Evolutionary conservation across 805 yeast species (phyloP), one percentile per base, ranked within the genome.

Genomic region (Wickerhamiella cacticola): DNA sequence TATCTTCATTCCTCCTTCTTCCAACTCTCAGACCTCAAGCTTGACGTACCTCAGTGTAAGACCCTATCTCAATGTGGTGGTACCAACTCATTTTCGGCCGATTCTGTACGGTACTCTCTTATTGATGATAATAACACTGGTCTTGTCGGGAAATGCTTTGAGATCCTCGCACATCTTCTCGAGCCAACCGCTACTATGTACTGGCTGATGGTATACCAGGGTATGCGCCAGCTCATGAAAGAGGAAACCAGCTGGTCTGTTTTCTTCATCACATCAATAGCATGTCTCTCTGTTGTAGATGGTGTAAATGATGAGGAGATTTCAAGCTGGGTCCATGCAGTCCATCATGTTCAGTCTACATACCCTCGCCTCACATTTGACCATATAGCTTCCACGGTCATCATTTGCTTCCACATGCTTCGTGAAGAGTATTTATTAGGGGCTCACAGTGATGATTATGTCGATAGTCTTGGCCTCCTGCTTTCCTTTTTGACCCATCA

Each of bases 361-460:
- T 19, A 21, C 15, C 26, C 28, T 13, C 34, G 45, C 16, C 24
- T 41, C n/a, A 18, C 35, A 6, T 28, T 41, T 12, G 46, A 25
- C 16, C 28, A 41, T n/a, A 23, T 28, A 2, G 26, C 63, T 68
- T n/a, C 76, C 10, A n/a, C 15, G 24, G 16, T 84, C 9, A 70
- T 79, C 0, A 63, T 82, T 22, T 75, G 87, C 0, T 63, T 89
- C 41, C 96, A 88, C 64, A 58, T 87, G 33, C 64, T 85, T 1
- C 67, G 87, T 47, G 96, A 89, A 60, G 96, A 89, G 51, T 61
- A 72, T 41, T 71, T 73, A 45, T 65, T 89, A 25, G 78, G 82
- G 55, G 63, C 75, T 1, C 63, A 76, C 22, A 66, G 71, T 4
- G 48, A 57, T 2, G 48, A 55, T 0, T 60, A 65, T 7, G 63